Conservation (phyloP, 2,329 filamentous ascomycete species). For the Plectosphaerella cucumerina region DNA sequence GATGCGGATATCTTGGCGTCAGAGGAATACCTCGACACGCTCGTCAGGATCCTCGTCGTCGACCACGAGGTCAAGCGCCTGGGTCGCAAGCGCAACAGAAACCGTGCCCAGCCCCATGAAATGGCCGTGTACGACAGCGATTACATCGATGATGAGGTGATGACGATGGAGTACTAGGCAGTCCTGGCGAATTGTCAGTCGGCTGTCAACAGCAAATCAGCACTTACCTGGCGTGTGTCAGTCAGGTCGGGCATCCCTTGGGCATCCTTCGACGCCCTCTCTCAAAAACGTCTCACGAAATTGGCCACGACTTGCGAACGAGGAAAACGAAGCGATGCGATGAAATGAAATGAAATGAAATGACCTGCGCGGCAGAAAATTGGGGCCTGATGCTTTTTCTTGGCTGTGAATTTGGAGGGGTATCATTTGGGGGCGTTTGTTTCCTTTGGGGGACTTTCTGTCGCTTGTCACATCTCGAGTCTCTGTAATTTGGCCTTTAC, state of each 20-base stretch:
- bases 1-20: not conserved
- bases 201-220: not conserved
- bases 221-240: not conserved
- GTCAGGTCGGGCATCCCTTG: no score
- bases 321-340: no score
- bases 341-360: no score
- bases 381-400: no score
- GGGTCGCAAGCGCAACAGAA: slow-evolving; percentile 1
- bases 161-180: not conserved
- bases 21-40: slow-evolving; percentile 3
- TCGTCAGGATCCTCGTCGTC: slow-evolving; percentile 9
- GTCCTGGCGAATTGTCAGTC: not conserved
- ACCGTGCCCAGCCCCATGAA: not conserved
- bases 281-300: no score
- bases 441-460: no score
- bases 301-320: no score
- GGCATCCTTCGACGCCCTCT: no score
- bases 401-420: no score
- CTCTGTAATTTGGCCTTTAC: slow-evolving; percentile 6
- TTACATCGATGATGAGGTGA: not conserved
- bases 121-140: slow-evolving; percentile 1
- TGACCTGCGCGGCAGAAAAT: no score
- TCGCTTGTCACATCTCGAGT: not conserved
- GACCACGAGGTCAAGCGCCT: slow-evolving; percentile 11
- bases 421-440: no score